phyloP scores from a whole-genome alignment of 2,329 filamentous ascomycete species.

The Verticillium longisporum region DNA sequence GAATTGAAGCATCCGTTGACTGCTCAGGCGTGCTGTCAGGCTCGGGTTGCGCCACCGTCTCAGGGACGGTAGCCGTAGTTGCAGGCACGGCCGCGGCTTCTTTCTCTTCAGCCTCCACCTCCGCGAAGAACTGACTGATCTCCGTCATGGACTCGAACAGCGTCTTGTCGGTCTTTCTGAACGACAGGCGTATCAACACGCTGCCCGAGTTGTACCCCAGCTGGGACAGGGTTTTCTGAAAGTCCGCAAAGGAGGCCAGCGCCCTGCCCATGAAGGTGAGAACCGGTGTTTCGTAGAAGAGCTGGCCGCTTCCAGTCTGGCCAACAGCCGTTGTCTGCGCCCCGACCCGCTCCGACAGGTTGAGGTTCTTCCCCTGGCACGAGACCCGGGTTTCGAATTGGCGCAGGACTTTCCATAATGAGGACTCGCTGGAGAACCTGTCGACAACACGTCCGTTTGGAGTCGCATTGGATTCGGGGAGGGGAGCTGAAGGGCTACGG shows the following conservation, averaged over 20 bases:
- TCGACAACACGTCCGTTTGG: constrained; percentile 66
- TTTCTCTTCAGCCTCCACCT: constrained; percentile 27
- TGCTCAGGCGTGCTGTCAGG: background rate
- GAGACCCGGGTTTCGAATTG: constrained; percentile 77
- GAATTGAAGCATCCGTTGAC: background rate
- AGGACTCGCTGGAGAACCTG: constrained; percentile 82
- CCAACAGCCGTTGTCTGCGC: constrained; percentile 51
- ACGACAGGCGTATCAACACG: constrained; percentile 70
- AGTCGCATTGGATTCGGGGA: constrained; percentile 56
- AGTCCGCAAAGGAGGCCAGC: constrained; percentile 66
- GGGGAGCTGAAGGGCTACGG: constrained; percentile 81
- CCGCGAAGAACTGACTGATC: constrained; percentile 69
- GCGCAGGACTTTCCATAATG: constrained; percentile 82
- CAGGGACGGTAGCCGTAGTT: background rate
- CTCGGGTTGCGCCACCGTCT: background rate
- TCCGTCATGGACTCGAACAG: constrained; percentile 79
- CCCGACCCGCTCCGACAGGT: constrained; percentile 79
- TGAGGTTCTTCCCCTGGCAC: constrained; percentile 55
- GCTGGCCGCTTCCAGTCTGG: constrained; percentile 58
- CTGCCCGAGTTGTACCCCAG: constrained; percentile 82
- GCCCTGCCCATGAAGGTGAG: constrained; percentile 79
- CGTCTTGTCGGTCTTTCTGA: constrained; percentile 68
- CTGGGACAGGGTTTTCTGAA: constrained; percentile 84
- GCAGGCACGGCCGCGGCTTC: constrained; percentile 8
- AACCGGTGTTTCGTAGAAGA: constrained; percentile 84